phyloP scores from a whole-genome alignment of 768 basidiomycete species.

The Aureoboletus auriporus region DNA sequence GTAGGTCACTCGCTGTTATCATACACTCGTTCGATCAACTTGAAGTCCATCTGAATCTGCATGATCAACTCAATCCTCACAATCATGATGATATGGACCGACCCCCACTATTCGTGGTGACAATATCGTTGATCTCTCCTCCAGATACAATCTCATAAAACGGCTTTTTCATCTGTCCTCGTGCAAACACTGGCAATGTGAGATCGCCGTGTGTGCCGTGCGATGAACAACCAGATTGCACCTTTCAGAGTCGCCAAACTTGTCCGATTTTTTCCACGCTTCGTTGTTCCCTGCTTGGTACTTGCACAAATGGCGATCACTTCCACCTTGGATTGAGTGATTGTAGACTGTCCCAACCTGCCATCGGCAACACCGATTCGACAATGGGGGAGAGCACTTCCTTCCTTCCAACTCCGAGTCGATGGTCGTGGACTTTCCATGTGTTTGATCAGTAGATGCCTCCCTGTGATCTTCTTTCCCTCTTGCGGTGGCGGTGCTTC shows the following conservation, averaged over 20 bases:
- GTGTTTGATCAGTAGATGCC: constrained; percentile 94
- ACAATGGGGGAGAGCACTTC: constrained; percentile 29
- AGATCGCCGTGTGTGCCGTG: constrained; percentile 82
- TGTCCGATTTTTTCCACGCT: constrained; percentile 39
- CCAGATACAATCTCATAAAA: constrained; percentile 88
- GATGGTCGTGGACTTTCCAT: constrained; percentile 70
- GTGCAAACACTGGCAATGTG: constrained; percentile 78
- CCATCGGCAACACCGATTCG: neutral
- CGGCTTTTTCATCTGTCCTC: constrained; percentile 93
- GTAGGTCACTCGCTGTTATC: no score
- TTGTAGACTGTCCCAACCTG: constrained; percentile 46
- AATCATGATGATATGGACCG: constrained; percentile 88
- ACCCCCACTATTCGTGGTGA: constrained; percentile 93
- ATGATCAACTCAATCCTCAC: constrained; percentile 34
- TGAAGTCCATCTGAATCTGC: no score
- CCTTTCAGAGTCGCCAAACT: constrained; percentile 73
- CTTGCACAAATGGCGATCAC: constrained; percentile 69
- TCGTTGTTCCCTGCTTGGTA: constrained; percentile 60
- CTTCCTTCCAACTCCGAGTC: constrained; percentile 88
- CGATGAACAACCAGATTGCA: constrained; percentile 88
- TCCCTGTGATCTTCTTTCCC: constrained; percentile 75
- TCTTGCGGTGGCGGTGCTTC: no score
- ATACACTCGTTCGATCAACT: no score
- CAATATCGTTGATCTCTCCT: constrained; percentile 74
- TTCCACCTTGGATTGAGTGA: constrained; percentile 85